Evolutionary conservation across 805 yeast genomes (phyloP), one percentile per base, ranked within the genome.

Genomic region (Hanseniaspora meyeri): DNA sequence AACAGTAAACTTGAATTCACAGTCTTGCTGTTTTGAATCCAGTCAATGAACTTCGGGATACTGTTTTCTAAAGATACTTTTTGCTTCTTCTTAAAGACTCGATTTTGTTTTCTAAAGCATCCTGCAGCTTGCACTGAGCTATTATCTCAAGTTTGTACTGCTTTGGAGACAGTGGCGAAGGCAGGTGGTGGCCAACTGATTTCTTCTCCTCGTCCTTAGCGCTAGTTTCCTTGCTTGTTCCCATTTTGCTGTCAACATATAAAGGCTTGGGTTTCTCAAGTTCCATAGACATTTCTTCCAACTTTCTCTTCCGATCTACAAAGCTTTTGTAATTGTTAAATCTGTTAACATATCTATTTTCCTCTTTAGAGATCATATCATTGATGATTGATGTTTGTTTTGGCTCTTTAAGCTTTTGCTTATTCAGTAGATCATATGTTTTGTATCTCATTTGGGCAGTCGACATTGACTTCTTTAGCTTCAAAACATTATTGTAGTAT

Each of bases 401-500:
- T 39, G 64, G 64, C 42, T 60, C 63, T 47, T 63, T 61, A 0
- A 62, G 52, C 43, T 66, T 66, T 29, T 60, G 62, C 34, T 64
- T 64, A 39, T 64, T 64, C 24, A 67, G 64, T 4, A 75, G 68
- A 58, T 69, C 68, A 42, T 67, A 74, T 52, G 73, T 68, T 38
- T 67, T 68, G 62, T 73, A 69, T 51, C 66, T 63, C 61, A 68
- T 66, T 55, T 66, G 68, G 0, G 68, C 62, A 37, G 19, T 10
- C 3, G 56, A 43, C 56, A 52, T 52, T n/a, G 56, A 52, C 59
- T 83, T 73, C 0, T 82, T 77, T 9, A 85, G 76, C 60, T 87
- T 74, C 61, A 78, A 74, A 43, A 83, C 70, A 60, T 79, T 76
- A 1, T 83, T 76, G 1, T 83, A 77, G 24, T 79, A 79, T 62